phyloP scores from a whole-genome alignment of 768 basidiomycete genomes.

The Kwoniella sp. region DNA sequence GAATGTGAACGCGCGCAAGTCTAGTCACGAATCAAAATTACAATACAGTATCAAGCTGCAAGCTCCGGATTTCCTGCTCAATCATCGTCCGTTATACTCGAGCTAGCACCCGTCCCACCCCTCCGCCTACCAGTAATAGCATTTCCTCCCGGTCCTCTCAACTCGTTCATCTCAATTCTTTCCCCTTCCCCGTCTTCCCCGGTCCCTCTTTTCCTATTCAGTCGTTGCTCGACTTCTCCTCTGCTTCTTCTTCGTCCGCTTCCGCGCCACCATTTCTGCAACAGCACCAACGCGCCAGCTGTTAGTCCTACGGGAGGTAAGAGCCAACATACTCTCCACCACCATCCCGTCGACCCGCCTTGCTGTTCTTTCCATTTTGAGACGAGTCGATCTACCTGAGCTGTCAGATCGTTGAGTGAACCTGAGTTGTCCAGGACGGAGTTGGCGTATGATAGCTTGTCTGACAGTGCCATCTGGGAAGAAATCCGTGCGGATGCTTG shows the following conservation, averaged over 20 bases:
- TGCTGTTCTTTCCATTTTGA: constrained; percentile 55
- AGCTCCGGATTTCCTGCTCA: no score
- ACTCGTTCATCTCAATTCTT: neutral
- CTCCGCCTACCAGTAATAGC: neutral
- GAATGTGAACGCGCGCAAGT: no score
- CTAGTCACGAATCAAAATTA: no score
- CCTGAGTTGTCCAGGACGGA: constrained; percentile 87
- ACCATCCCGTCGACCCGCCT: constrained; percentile 54
- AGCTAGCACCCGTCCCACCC: constrained; percentile 7
- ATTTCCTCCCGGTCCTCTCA: neutral
- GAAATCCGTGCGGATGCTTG: constrained; percentile 74
- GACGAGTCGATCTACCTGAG: constrained; percentile 61
- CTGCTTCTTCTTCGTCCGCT: constrained; percentile 37
- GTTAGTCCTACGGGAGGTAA: constrained; percentile 59
- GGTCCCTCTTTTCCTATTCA: constrained; percentile 35
- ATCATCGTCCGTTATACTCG: neutral
- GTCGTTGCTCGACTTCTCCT: constrained; percentile 37
- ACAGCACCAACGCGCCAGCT: constrained; percentile 45
- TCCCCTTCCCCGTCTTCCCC: constrained; percentile 5
- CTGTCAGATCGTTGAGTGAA: constrained; percentile 66
- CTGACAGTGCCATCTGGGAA: constrained; percentile 75
- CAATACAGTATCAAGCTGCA: no score
- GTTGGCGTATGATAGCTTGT: constrained; percentile 84
- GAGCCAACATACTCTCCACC: constrained; percentile 60
- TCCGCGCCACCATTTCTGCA: constrained; percentile 30